phyloP scores from a whole-genome alignment of 2,329 filamentous ascomycete genomes.

The Fusarium sterilihyphosum region DNA sequence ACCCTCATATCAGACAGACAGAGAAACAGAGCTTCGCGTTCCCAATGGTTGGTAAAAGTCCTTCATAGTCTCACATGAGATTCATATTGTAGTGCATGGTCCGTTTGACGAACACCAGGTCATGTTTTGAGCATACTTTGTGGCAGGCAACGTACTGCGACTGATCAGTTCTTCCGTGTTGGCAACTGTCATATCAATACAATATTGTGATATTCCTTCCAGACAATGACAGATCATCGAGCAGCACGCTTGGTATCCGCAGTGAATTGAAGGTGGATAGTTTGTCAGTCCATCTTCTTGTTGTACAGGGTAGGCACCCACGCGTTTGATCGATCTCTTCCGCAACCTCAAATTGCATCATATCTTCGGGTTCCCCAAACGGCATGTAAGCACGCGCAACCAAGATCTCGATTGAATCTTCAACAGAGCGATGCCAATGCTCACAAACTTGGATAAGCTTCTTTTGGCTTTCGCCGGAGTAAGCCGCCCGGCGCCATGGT shows the following conservation, averaged over 20 bases:
- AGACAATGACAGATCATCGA: conserved; percentile 65
- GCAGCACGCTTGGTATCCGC: conserved; percentile 59
- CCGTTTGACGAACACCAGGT: conserved; percentile 73
- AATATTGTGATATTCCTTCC: conserved; percentile 67
- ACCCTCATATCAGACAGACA: conserved; percentile 72
- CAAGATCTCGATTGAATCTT: conserved; percentile 5
- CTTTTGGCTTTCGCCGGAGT: conserved; percentile 16
- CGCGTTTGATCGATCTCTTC: accelerated
- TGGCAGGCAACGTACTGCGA: conserved; percentile 69
- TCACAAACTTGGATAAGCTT: conserved; percentile 17
- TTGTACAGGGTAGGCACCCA: neutral
- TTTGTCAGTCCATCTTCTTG: neutral
- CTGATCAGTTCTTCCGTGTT: conserved; percentile 72
- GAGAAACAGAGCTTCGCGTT: conserved; percentile 68
- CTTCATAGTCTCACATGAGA: conserved; percentile 66
- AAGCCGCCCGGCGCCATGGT: neutral
- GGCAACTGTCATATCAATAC: conserved; percentile 56
- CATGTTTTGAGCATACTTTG: conserved; percentile 67
- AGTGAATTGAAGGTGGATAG: neutral
- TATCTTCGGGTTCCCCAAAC: accelerated
- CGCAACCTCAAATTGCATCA: neutral
- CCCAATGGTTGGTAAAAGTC: conserved; percentile 63
- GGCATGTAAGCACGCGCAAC: neutral
- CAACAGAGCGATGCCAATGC: neutral
- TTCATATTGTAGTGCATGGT: conserved; percentile 71